Base-by-base conservation (phyloP, 345 rosid species). In the Turritis glabra region DNA sequence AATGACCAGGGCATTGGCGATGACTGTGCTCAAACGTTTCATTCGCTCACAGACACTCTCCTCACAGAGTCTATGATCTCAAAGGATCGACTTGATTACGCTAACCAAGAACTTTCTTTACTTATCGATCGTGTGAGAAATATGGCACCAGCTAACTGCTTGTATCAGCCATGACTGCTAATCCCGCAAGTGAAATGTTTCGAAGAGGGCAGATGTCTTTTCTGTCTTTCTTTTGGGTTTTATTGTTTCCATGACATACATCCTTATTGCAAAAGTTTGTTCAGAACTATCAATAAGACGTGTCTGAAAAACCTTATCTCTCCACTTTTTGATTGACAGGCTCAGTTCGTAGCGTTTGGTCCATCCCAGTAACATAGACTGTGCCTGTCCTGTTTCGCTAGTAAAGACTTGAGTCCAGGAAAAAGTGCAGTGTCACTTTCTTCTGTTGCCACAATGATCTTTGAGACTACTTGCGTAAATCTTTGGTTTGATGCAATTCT, bases 41-140 rank as follows among this genome's bases (percentile, higher is more conserved):
- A 87, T 77, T 86, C 89, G 21, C 86, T 91, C 41, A 82, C 96
- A 64, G 82, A 80, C 73, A 77, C 87, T 76, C 80, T 94, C 22
- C 77, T 88, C 64, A 77, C 87, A 22, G 97, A 94, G 77, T 89
- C 96, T 57, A 47, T 87, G 62, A 37, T 77, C 50, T 84, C 89
- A 14, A 91, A 82, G 73, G 89, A 85, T 63, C 86, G 92, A 3
- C 81, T 86, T 83, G 66, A 80, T 46, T 83, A 82, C 70, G 82
- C 83, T 69, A 89, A 83, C 79, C 81, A 76, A 76, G 95, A 94
- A 79, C 84, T 91, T 9, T 73, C 82, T 35, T 66, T 72, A 33
- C 83, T 90, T 40, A 80, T 86, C 44, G 86, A 84, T 65, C 83
- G 80, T 61, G 93, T 89, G 48, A 84, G 88, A 79, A 82, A 77